Conservation (phyloP, 139 green algal genomes). For the Picochlorum costavermella region DNA sequence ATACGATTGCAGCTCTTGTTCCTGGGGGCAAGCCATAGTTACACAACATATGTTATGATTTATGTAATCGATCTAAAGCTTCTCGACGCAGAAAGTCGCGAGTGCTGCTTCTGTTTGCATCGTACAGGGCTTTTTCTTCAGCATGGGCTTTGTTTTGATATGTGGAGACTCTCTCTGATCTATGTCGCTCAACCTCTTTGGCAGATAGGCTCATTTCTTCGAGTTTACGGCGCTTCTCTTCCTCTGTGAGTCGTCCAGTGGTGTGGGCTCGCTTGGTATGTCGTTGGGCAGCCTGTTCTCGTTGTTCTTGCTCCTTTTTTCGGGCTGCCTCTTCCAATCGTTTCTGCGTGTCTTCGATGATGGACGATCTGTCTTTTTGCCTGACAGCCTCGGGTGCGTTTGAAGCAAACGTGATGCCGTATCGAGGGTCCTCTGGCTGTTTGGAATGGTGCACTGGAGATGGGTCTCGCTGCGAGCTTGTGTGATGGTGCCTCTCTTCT, state of each 20-base stretch:
- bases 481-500: not conserved
- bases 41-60: not conserved
- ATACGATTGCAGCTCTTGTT: slow-evolving; percentile 92
- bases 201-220: slow-evolving; percentile 81
- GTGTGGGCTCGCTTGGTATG: slow-evolving; percentile 39
- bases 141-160: not conserved
- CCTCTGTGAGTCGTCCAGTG: slow-evolving; percentile 42
- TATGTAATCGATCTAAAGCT: not conserved
- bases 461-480: not conserved
- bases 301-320: slow-evolving; percentile 37
- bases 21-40: slow-evolving; percentile 70
- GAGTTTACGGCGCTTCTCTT: slow-evolving; percentile 60
- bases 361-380: slow-evolving; percentile 17
- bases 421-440: slow-evolving; percentile 13
- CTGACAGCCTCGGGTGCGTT: slow-evolving; percentile 14
- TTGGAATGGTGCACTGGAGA: too few species aligned
- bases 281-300: slow-evolving; percentile 35
- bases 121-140: not conserved
- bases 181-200: slow-evolving; percentile 52
- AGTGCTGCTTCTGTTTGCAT: slow-evolving; percentile 1
- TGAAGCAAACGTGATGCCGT: slow-evolving; percentile 29
- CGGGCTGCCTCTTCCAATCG: slow-evolving; percentile 56
- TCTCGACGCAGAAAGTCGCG: not conserved
- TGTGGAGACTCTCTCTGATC: slow-evolving; percentile 34
- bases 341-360: slow-evolving; percentile 34